Evolutionary conservation across 2,329 filamentous ascomycete genomes (phyloP).

Genomic region (Triangularia verruculosa): DNA sequence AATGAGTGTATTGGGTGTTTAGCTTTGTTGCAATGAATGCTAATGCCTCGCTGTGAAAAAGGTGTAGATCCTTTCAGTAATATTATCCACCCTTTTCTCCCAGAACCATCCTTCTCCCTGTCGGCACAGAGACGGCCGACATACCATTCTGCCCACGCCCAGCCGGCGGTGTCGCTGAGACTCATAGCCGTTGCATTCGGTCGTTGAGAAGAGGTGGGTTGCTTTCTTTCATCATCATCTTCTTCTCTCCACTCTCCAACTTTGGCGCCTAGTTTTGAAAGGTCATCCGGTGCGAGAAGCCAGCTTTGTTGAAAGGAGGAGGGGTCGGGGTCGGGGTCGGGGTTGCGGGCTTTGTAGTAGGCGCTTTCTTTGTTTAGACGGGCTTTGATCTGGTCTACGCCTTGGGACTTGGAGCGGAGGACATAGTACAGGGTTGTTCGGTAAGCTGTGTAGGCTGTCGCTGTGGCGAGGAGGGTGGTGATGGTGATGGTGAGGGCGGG

Average conservation of each 20-base stretch:
- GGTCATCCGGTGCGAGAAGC: not conserved
- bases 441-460: not conserved
- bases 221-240: not conserved
- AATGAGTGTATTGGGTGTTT: no score
- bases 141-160: not conserved
- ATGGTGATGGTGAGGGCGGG: not conserved
- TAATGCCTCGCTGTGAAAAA: not conserved
- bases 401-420: not conserved
- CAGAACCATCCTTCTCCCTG: not conserved
- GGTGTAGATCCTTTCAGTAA: not conserved
- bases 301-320: not conserved
- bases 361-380: not conserved
- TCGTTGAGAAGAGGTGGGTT: not conserved
- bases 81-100: not conserved
- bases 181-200: not conserved
- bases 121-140: not conserved
- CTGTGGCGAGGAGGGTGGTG: not conserved
- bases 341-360: not conserved
- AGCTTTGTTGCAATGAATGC: no score
- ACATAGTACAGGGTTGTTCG: not conserved
- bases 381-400: not conserved
- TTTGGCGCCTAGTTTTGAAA: not conserved
- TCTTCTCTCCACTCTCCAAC: not conserved
- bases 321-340: not conserved
- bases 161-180: not conserved